A percentile compares a stretch with the other conserved stretches of the same genome.
Conservation (phyloP, 768 basidiomycete species). For the Asterophora parasitica region DNA sequence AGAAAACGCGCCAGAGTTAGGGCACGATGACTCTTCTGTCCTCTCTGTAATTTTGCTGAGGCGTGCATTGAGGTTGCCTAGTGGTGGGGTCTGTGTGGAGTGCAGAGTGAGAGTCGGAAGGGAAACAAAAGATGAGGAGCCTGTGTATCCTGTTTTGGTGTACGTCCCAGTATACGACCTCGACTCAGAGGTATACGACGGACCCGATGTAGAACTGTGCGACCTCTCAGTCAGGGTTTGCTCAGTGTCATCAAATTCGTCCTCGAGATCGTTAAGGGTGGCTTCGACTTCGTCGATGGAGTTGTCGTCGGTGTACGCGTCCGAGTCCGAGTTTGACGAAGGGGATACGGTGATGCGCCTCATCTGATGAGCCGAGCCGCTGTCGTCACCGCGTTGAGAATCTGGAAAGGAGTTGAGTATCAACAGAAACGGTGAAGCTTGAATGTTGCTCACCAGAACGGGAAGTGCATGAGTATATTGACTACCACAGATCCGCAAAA, state of each 20-base stretch:
- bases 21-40: too few species aligned
- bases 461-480: too few species aligned
- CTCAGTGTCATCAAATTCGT: constrained; percentile 63
- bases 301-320: too few species aligned
- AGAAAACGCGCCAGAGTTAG: constrained; percentile 40
- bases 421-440: neutral
- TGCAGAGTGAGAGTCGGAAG: too few species aligned
- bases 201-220: constrained; percentile 37
- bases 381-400: constrained; percentile 35
- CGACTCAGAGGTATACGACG: constrained; percentile 34
- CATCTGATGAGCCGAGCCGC: constrained; percentile 37
- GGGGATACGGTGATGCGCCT: too few species aligned
- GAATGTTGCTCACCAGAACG: constrained; percentile 42
- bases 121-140: constrained; percentile 44
- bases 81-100: constrained; percentile 28
- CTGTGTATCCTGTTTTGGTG: constrained; percentile 39
- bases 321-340: too few species aligned
- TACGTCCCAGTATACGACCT: constrained; percentile 42
- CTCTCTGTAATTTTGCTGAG: too few species aligned
- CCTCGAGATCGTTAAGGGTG: constrained; percentile 61
- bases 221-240: constrained; percentile 65
- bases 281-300: too few species aligned
- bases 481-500: constrained; percentile 53
- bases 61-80: constrained; percentile 34
- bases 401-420: too few species aligned